Percentiles rank a stretch among this genome's conserved stretches.
Evolutionary conservation across 306 rosid genomes (phyloP).

Genomic region (Fragaria vesca): DNA sequence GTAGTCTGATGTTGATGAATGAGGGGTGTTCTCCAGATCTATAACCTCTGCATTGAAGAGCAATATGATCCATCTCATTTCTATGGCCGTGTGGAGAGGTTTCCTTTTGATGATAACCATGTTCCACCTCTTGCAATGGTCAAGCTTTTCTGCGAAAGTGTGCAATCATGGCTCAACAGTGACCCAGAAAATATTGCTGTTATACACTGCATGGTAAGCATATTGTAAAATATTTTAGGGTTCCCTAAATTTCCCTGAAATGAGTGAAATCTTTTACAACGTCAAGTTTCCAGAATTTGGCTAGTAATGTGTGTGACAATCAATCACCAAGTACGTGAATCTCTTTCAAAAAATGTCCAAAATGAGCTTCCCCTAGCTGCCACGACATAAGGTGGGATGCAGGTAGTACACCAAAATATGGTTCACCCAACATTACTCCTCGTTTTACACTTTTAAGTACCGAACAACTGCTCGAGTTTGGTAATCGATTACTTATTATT

Average conservation of each 20-base stretch:
- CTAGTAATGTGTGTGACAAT: not conserved
- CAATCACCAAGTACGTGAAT: not conserved
- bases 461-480: not conserved
- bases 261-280: not conserved
- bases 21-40: constrained; percentile 48
- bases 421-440: no score
- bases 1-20: not conserved
- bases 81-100: constrained; percentile 78
- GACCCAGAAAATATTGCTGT: constrained; percentile 77
- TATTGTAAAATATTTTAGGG: not conserved
- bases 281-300: not conserved
- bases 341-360: not conserved
- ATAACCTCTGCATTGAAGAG: constrained; percentile 92
- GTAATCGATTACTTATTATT: not conserved
- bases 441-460: not conserved
- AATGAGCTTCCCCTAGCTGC: not conserved
- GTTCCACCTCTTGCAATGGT: constrained; percentile 79
- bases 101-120: constrained; percentile 93
- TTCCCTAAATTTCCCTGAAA: not conserved
- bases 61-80: constrained; percentile 71
- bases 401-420: no score
- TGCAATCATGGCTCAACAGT: constrained; percentile 62
- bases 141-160: constrained; percentile 77
- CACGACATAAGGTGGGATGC: no score
- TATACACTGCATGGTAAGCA: constrained; percentile 87